phyloP scores from a whole-genome alignment of 106 monocot species.

The Dendrobium chrysotoxum region DNA sequence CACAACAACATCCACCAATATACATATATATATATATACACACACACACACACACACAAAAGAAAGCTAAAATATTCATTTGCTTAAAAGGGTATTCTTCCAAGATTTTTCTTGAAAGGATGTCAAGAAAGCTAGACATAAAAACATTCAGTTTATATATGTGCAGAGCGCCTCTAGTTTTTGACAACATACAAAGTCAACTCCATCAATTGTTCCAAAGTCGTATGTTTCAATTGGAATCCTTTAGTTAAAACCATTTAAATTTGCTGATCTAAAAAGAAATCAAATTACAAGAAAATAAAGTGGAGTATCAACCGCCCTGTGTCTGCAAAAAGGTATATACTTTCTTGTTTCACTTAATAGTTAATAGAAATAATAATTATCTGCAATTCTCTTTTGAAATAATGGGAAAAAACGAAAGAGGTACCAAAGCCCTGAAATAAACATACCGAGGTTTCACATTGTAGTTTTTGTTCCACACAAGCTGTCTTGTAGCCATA shows the following conservation, averaged over 20 bases:
- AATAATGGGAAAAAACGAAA: background rate
- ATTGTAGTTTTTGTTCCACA: slow-evolving; percentile 99
- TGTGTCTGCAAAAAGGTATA: background rate
- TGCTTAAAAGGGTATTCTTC: background rate
- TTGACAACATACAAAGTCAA: background rate
- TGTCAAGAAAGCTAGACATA: background rate
- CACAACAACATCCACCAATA: no score
- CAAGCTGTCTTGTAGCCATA: slow-evolving; percentile 85
- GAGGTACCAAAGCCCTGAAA: background rate
- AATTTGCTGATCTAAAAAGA: background rate
- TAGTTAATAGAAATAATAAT: background rate
- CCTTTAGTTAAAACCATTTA: background rate
- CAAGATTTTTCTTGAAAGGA: background rate
- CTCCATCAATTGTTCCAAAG: background rate
- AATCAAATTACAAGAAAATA: background rate
- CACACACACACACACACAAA: no score
- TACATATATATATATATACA: no score
- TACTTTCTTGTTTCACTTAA: background rate
- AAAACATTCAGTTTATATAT: background rate
- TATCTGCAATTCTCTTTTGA: background rate
- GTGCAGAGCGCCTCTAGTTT: background rate
- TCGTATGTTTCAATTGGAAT: background rate
- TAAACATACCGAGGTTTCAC: slow-evolving; percentile 91
- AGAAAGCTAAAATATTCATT: background rate
- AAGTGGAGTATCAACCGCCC: background rate